A percentile compares a stretch with the other conserved stretches of the same genome.
Evolutionary conservation across 768 basidiomycete genomes (phyloP).

Genomic region (Lactifluus hygrophoroides): DNA sequence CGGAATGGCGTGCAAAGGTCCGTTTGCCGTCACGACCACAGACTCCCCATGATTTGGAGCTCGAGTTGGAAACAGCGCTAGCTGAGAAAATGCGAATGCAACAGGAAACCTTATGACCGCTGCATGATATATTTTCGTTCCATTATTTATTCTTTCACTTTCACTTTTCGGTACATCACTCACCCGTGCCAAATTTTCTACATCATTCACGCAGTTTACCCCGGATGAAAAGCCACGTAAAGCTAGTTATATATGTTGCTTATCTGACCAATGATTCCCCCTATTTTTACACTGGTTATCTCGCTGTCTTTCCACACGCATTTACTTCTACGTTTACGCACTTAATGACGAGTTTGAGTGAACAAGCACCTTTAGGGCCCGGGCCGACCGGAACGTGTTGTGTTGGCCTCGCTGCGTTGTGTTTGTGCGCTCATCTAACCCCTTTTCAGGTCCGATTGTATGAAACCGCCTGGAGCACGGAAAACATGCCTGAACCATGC

Average conservation of each 20-base stretch:
- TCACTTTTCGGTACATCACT: constrained; percentile 6
- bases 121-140: background rate
- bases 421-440: background rate
- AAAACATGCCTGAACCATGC: constrained; percentile 15
- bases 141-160: constrained; percentile 13
- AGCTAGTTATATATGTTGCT: constrained; percentile 15
- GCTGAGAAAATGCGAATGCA: constrained; percentile 11
- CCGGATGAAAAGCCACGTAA: constrained; percentile 14
- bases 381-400: constrained; percentile 4
- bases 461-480: background rate
- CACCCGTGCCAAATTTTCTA: constrained; percentile 3
- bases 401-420: no score
- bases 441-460: background rate
- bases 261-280: constrained; percentile 18
- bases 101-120: background rate
- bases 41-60: constrained; percentile 27
- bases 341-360: constrained; percentile 6
- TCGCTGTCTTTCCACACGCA: background rate
- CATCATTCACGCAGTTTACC: constrained; percentile 9
- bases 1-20: constrained; percentile 57
- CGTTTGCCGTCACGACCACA: constrained; percentile 44
- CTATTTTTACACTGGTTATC: constrained; percentile 8
- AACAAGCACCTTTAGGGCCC: background rate
- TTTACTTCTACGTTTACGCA: background rate
- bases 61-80: constrained; percentile 6